Percentiles rank a stretch among this genome's conserved stretches.
These are phyloP conservation scores for Apostasia shenzhenica DNA, from an alignment of 106 monocot genomes.

Conservation along the genomic window DNA sequence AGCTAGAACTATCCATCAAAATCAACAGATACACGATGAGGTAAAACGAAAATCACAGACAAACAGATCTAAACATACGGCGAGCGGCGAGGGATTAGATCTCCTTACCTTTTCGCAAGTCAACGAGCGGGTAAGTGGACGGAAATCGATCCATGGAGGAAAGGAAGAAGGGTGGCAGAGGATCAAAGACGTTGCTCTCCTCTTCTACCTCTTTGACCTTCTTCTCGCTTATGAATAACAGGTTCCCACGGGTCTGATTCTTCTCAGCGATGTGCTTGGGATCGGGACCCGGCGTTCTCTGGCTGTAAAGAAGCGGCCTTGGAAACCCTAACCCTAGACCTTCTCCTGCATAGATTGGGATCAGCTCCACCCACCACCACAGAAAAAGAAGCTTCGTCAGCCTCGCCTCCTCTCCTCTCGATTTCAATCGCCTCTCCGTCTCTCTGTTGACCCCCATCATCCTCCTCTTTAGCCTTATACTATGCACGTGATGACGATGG, in stretches of 20 bases:
- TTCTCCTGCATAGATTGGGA: not conserved
- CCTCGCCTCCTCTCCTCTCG: conserved; percentile 3
- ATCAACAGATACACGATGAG: not conserved
- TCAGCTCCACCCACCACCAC: not conserved
- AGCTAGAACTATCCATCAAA: not conserved
- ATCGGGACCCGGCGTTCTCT: not conserved
- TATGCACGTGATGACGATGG: too few species aligned
- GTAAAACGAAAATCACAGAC: not conserved
- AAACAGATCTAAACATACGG: conserved; percentile 10
- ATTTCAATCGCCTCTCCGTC: not conserved
- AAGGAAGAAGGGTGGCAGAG: not conserved
- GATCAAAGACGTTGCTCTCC: too few species aligned
- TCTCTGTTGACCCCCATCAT: not conserved
- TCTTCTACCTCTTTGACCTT: too few species aligned
- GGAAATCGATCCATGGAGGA: conserved; percentile 13
- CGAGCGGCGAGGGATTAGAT: not conserved
- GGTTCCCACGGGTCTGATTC: too few species aligned
- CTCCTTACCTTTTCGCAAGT: conserved; percentile 15
- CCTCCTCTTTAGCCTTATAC: too few species aligned
- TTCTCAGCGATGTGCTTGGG: not conserved
- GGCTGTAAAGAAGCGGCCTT: not conserved
- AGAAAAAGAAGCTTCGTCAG: conserved; percentile 2
- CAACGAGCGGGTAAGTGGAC: conserved; percentile 10
- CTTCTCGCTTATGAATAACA: too few species aligned
- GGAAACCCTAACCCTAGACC: not conserved